These are phyloP conservation scores for Aspergillus nomiae DNA, from an alignment of 2,329 filamentous ascomycete species.

Conservation along the genomic window DNA sequence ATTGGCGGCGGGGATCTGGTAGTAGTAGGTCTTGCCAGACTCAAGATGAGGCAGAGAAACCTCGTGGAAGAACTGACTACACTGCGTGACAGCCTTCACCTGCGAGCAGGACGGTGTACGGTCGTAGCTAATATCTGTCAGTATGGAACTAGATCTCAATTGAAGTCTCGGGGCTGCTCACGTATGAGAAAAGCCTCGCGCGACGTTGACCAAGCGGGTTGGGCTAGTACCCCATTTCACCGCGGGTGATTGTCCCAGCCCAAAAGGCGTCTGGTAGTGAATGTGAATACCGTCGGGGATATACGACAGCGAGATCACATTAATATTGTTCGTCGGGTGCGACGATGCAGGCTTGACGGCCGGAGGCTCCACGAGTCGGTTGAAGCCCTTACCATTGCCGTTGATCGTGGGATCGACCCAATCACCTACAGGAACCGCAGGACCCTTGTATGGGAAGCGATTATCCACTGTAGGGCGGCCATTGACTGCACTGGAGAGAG, in stretches of 20 bases:
- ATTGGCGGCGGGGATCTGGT: conserved; percentile 52
- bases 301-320: conserved; percentile 54
- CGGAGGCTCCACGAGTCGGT: conserved; percentile 53
- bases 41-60: conserved; percentile 47
- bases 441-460: conserved; percentile 52
- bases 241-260: conserved; percentile 47
- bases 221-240: conserved; percentile 48
- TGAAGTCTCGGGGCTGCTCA: conserved; percentile 25
- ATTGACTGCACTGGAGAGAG: conserved; percentile 19
- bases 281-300: conserved; percentile 54
- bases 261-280: conserved; percentile 58
- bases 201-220: conserved; percentile 35
- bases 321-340: conserved; percentile 55
- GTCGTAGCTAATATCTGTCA: conserved; percentile 42
- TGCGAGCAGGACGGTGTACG: conserved; percentile 54
- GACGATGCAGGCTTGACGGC: conserved; percentile 49
- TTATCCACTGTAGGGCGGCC: conserved; percentile 43
- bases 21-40: conserved; percentile 54
- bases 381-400: conserved; percentile 56
- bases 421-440: conserved; percentile 52
- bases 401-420: conserved; percentile 55
- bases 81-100: conserved; percentile 49
- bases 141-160: no score
- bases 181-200: conserved; percentile 45
- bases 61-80: conserved; percentile 56